Evolutionary conservation across 768 basidiomycete species (phyloP).

Genomic region (Tulasnella sp.): DNA sequence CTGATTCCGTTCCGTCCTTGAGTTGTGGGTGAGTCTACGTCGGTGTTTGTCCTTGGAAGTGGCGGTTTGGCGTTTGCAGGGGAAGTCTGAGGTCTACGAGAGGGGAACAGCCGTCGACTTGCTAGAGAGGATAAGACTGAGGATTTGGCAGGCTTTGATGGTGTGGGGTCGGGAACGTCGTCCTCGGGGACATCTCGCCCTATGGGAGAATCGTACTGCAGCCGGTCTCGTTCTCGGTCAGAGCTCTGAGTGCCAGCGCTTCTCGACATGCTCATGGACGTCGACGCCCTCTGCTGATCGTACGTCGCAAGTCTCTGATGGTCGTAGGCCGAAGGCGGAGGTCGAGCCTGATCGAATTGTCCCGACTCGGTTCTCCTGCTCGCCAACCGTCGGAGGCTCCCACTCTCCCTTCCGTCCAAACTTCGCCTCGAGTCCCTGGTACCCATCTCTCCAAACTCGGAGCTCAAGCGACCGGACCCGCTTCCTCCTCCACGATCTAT

Average conservation of each 20-base stretch:
- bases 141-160: not conserved
- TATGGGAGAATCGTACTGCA: not conserved
- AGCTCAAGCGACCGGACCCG: not conserved
- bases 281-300: not conserved
- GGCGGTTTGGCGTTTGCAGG: not conserved
- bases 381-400: not conserved
- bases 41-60: not conserved
- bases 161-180: not conserved
- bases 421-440: not conserved
- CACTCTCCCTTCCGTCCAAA: not conserved
- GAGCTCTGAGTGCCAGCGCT: not conserved
- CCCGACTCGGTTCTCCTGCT: not conserved
- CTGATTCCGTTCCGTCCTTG: not conserved
- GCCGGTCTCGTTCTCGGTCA: not conserved
- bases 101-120: not conserved
- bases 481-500: not conserved
- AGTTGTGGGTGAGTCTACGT: constrained; percentile 1
- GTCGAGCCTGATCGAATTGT: not conserved
- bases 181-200: not conserved
- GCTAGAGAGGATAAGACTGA: not conserved
- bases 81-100: constrained; percentile 20
- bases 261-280: not conserved
- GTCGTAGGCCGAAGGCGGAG: not conserved
- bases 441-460: not conserved
- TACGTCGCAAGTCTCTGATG: not conserved